Base-by-base conservation (phyloP, 768 basidiomycete species). In the Mycena metata region DNA sequence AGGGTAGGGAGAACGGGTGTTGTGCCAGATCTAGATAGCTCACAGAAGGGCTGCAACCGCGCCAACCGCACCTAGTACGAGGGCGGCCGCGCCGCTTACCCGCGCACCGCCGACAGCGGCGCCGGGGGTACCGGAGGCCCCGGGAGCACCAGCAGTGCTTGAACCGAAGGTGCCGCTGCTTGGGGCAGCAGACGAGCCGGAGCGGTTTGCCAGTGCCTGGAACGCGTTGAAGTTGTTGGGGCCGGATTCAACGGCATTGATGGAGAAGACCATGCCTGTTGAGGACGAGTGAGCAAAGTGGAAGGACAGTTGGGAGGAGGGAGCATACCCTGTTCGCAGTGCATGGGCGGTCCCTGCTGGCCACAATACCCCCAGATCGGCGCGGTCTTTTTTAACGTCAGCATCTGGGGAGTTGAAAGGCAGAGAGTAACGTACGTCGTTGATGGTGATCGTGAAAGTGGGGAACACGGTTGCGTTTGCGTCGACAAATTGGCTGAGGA, bases 181-280 rank as follows among this genome's bases (percentile, higher is more conserved):
- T n/a, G n/a, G n/a, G n/a, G n/a, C n/a, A n/a, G n/a, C n/a, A n/a
- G n/a, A n/a, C n/a, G 36, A 36, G 0, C 54, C 30, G 10, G 33
- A 26, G 24, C 24, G 41, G 5, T 12, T 47, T 23, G 70, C 70
- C 13, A 71, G 46, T 26, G 75, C 69, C 39, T 72, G 45, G 77
- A 83, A 85, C 9, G 82, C 83, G 17, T 71, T 79, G 66, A 81
- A 85, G 71, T 64, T 83, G 66, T 83, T 80, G 9, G 62, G 62
- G 5, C 68, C 68, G 2, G 30, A 24, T 43, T 69, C 68, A 23
- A 77, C 75, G 10, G 84, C 80, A 74, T 84, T 87, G 60, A 78
- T 79, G 16, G 83, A 72, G 74, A 85, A 85, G 64, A 86, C 85
- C 86, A 86, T 87, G 59, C 85, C 85, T 36, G 36, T 36, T 36